Evolutionary conservation across 257 asterid genomes (phyloP), one percentile per base, ranked within the genome.

Genomic region (Nicotiana attenuata): DNA sequence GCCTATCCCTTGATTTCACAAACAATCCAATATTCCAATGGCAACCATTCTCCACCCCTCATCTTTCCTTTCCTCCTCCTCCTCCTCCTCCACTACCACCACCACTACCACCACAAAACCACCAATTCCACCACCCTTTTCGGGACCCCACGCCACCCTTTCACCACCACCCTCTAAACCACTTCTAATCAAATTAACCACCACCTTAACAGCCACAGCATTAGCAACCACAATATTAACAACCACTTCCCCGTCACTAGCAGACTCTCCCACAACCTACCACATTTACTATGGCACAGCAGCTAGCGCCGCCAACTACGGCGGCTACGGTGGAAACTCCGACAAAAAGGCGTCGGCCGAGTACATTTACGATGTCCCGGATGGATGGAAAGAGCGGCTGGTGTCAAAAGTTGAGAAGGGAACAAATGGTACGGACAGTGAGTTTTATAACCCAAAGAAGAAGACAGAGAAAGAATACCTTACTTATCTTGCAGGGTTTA

Each of bases 231-330:
- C 96, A 33, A 77, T 94, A 8, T 90, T 96, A 65, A 79, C 94
- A 78, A 64, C 93, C 76, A 10, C 90, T 47, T 88, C 91, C 1
- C 89, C 94, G 14, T 84, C 93, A 65, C 81, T 89, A 0, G 94
- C 97, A 19, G 94, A 85, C 41, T 38, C 91, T 50, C 53, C 87
- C 22, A 19, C 86, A 8, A 13, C 80, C 14, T 96, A 85, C 97
- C 84, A 80, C 31, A 60, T 94, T 5, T 94, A 93, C 98, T 96
- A 94, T 83, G 99, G 97, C 77, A 92, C 97, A 28, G 99, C 98
- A 20, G 97, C 99, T 28, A 92, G 98, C 80, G 98, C 99, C 71
- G 92, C 99, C 71, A 96, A 91, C 82, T 96, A 96, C 86, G 98
- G 98, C 2, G 98, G 98, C 3, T 92, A 82, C 84, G 99, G 99